phyloP scores from a whole-genome alignment of 805 yeast genomes.

The Candida glaebosa region DNA sequence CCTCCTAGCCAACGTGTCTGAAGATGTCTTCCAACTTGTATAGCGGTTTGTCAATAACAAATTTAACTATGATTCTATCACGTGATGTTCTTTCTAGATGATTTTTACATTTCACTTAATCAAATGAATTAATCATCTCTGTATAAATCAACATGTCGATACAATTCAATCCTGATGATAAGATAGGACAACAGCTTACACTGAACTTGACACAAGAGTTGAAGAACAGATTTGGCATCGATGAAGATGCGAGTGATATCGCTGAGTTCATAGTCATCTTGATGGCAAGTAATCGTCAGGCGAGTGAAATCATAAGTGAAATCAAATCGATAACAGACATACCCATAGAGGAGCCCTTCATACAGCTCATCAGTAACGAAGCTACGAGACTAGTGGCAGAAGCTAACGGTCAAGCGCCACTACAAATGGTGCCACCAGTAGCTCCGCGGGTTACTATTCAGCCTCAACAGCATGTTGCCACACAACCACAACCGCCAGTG shows the following conservation, averaged over 20 bases:
- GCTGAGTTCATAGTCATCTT: slow-evolving; percentile 73
- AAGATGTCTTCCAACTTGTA: slow-evolving; percentile 53
- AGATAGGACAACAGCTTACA: slow-evolving; percentile 34
- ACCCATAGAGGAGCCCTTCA: slow-evolving; percentile 54
- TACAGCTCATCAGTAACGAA: slow-evolving; percentile 32
- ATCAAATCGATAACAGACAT: slow-evolving; percentile 59
- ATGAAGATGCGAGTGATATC: slow-evolving; percentile 49
- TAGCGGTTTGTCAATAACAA: no score
- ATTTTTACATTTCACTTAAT: no score
- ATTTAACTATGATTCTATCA: no score
- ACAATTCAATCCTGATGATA: slow-evolving; percentile 39
- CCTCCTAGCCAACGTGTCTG: slow-evolving; percentile 63
- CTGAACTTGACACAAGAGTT: slow-evolving; percentile 34
- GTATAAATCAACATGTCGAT: slow-evolving; percentile 10
- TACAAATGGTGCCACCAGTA: slow-evolving; percentile 1
- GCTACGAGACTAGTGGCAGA: slow-evolving; percentile 9
- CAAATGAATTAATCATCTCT: no score
- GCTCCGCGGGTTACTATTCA: slow-evolving; percentile 5
- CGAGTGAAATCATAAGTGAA: slow-evolving; percentile 58
- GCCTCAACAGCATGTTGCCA: not conserved
- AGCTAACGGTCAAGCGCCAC: slow-evolving; percentile 7
- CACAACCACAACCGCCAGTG: slow-evolving; percentile 2
- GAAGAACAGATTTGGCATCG: slow-evolving; percentile 25
- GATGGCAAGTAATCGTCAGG: slow-evolving; percentile 63
- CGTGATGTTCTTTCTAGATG: no score